Conservation (phyloP, 163 green algal species). For the Chlamydomonas reinhardtii region DNA sequence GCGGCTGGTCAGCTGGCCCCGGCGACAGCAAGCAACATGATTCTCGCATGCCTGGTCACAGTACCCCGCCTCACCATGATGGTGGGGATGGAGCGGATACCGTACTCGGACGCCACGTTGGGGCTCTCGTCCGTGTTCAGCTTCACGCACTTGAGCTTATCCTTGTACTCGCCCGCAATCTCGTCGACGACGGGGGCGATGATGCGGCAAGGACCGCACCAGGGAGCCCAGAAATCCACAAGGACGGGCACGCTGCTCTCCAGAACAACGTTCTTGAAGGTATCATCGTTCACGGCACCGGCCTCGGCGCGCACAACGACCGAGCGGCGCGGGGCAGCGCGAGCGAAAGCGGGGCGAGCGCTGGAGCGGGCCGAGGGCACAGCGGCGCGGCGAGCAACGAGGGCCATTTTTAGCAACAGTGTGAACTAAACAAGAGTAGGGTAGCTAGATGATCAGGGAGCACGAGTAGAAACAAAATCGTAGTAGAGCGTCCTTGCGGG, state of each 20-base stretch:
- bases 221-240: conserved; percentile 98
- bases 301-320: conserved; percentile 44
- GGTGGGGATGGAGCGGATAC: conserved; percentile 98
- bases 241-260: conserved; percentile 91
- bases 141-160: conserved; percentile 94
- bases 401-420: conserved; percentile 16
- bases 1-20: too few relatives aligned
- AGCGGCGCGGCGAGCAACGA: conserved; percentile 13
- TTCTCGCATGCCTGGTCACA: too few relatives aligned
- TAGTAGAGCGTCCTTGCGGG: too few relatives aligned
- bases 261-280: conserved; percentile 92
- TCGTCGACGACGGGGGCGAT: conserved; percentile 98
- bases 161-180: conserved; percentile 89
- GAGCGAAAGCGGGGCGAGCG: conserved; percentile 1
- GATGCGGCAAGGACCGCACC: conserved; percentile 99
- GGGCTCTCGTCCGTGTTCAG: conserved; percentile 99
- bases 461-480: background rate
- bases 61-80: conserved; percentile 64
- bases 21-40: too few relatives aligned
- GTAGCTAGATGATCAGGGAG: background rate
- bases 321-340: conserved; percentile 10
- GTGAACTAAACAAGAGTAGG: background rate
- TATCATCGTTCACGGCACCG: conserved; percentile 85
- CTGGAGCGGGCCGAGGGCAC: background rate
- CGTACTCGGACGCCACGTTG: conserved; percentile 94